Conservation (phyloP, 1,139 yeast genomes). For the Zygoascus hellenicus region DNA sequence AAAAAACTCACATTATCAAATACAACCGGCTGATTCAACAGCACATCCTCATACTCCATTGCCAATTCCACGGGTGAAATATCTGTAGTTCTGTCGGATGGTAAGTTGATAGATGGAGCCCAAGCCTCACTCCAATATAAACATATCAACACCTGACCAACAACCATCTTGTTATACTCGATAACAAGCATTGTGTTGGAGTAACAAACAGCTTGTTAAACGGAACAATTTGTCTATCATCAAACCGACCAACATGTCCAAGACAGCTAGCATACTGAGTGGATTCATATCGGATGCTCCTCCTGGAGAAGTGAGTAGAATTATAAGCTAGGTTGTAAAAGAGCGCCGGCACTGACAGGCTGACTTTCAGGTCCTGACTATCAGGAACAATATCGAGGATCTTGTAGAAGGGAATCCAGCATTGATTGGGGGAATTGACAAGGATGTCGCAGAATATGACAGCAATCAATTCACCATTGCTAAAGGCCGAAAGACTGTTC, state of each 20-base stretch:
- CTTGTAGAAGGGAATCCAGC: constrained; percentile 34
- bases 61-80: neutral
- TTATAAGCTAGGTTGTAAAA: neutral
- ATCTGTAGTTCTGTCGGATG: neutral
- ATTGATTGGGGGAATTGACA: constrained; percentile 27
- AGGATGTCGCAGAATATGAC: constrained; percentile 42
- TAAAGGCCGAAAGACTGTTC: constrained; percentile 30
- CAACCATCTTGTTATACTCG: neutral
- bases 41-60: constrained; percentile 34
- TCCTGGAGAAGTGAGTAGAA: constrained; percentile 43
- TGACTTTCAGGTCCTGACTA: constrained; percentile 5
- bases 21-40: constrained; percentile 80
- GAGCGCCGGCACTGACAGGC: constrained; percentile 12
- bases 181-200: neutral
- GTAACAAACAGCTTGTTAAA: neutral
- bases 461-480: constrained; percentile 40
- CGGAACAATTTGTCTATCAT: neutral
- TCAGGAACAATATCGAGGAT: constrained; percentile 27
- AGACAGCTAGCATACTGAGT: constrained; percentile 26
- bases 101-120: neutral
- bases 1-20: constrained; percentile 54
- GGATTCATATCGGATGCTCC: constrained; percentile 48
- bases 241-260: constrained; percentile 16
- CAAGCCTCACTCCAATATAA: neutral
- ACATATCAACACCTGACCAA: neutral